Percentiles rank a stretch among this genome's conserved stretches.
phyloP scores from a whole-genome alignment of 2,329 filamentous ascomycete species.

The Neocatenulostroma microsporum region DNA sequence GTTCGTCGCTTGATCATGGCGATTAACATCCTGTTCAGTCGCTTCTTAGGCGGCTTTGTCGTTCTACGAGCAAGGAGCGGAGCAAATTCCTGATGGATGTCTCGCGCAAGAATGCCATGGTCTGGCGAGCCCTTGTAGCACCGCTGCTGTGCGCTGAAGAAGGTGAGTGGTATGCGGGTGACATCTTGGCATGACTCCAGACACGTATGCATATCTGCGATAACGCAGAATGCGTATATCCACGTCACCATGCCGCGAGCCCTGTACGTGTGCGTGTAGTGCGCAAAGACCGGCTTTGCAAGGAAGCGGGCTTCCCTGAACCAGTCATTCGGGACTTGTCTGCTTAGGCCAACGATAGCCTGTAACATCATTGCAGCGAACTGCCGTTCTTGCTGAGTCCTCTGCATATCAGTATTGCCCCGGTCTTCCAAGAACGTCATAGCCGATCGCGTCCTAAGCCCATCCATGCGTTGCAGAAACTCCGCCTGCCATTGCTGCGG shows the following conservation, averaged over 20 bases:
- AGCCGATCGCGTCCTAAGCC: conserved; percentile 16
- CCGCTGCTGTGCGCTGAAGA: conserved; percentile 39
- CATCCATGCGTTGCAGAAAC: conserved; percentile 30
- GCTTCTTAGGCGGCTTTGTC: conserved; percentile 2
- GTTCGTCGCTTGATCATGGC: neutral
- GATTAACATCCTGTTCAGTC: too few species aligned
- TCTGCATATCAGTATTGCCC: conserved; percentile 8
- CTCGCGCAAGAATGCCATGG: conserved; percentile 36
- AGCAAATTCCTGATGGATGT: conserved; percentile 41
- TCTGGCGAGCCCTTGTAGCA: conserved; percentile 39
- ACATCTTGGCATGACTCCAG: conserved; percentile 21
- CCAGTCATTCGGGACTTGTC: conserved; percentile 33
- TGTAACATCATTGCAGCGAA: conserved; percentile 32
- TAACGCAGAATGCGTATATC: conserved; percentile 37
- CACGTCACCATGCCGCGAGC: conserved; percentile 28
- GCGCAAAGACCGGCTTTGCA: conserved; percentile 31
- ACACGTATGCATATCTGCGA: conserved; percentile 26
- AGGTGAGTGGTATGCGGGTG: conserved; percentile 35
- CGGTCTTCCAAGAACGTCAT: conserved; percentile 17
- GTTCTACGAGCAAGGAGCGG: conserved; percentile 28
- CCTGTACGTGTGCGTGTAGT: conserved; percentile 21
- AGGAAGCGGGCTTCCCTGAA: conserved; percentile 38
- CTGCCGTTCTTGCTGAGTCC: conserved; percentile 25
- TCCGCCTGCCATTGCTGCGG: conserved; percentile 27
- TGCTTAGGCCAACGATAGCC: conserved; percentile 23